Percentiles rank a stretch among this genome's conserved stretches.
Conservation (phyloP, 441 rosid species). For the Kokia cookei region DNA sequence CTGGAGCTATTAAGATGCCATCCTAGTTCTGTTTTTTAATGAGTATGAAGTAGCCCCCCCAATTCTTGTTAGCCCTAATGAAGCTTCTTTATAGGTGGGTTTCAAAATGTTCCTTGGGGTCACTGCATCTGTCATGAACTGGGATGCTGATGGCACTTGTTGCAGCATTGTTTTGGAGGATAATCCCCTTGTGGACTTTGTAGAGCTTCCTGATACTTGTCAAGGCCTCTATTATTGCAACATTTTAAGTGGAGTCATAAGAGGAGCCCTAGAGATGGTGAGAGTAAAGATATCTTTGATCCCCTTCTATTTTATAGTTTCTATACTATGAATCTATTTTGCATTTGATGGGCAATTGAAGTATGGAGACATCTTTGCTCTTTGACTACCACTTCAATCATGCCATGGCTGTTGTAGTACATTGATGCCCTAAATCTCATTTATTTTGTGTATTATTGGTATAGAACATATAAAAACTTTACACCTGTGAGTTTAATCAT, state of each 20-base stretch:
- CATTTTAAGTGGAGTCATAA: constrained; percentile 80
- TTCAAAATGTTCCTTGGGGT: constrained; percentile 95
- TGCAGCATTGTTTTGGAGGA: constrained; percentile 80
- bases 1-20: not conserved
- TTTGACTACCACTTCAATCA: not conserved
- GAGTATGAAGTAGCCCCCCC: not conserved
- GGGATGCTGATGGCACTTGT: constrained; percentile 88
- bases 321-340: not conserved
- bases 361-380: not conserved
- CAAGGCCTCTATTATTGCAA: constrained; percentile 93
- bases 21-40: not conserved
- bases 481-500: not conserved
- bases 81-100: constrained; percentile 57
- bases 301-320: not conserved
- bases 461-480: not conserved
- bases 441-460: not conserved
- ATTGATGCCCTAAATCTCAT: not conserved
- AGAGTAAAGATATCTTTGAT: constrained; percentile 13
- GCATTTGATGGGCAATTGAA: not conserved
- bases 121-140: constrained; percentile 75
- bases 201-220: constrained; percentile 85
- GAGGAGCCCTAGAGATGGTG: constrained; percentile 96
- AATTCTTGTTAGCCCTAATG: constrained; percentile 2
- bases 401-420: not conserved
- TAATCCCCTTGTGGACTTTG: constrained; percentile 85